Evolutionary conservation across 202 grass and related monocot species (phyloP), one percentile per base, ranked within the genome.

Genomic region (Miscanthus sacchariflorus): DNA sequence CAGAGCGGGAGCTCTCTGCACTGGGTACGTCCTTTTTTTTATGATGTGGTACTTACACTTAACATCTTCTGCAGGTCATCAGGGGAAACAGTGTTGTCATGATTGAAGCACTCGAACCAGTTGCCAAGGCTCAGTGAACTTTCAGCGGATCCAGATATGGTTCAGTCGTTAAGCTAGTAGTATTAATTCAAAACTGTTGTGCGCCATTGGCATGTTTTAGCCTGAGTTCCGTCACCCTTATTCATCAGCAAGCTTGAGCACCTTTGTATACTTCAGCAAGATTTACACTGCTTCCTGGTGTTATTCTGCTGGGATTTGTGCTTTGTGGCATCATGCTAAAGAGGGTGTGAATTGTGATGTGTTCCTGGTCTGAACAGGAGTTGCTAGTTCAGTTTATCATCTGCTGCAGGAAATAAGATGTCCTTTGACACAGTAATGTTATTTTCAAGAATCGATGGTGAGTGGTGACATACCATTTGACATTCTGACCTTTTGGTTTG

Each of bases 11-110:
- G 28, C 28, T 30, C 28, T 30, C 28, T 30, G 28, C 28, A 30
- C 28, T 30, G 28, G 28, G 28, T 30, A 30, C 28, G 28, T 30
- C 28, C 28, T 30, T 30, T 30, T 30, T 30, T 30, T 30, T 63
- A 64, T 63, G 58, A 23, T 63, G 23, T 63, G 9, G 56, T 23
- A 63, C 58, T 63, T 63, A 63, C 21, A 63, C 58, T 23, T 1
- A 23, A 63, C 21, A 39, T 72, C 15, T 48, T 80, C n/a, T 88
- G 33, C 85, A 98, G 93, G 96, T 98, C 76, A 84, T 98, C 35
- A 93, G 93, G 84, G 93, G 96, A 33, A 98, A 98, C 65, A 98
- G 93, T 63, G 93, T 96, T 79, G 96, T 93, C 43, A 96, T 98
- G 96, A 98, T 98, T 12, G 96, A 98, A 89, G 96, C 93, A 25